Evolutionary conservation across 306 rosid species (phyloP), one percentile per base, ranked within the genome.

Genomic region (Hylodesmum podocarpum): DNA sequence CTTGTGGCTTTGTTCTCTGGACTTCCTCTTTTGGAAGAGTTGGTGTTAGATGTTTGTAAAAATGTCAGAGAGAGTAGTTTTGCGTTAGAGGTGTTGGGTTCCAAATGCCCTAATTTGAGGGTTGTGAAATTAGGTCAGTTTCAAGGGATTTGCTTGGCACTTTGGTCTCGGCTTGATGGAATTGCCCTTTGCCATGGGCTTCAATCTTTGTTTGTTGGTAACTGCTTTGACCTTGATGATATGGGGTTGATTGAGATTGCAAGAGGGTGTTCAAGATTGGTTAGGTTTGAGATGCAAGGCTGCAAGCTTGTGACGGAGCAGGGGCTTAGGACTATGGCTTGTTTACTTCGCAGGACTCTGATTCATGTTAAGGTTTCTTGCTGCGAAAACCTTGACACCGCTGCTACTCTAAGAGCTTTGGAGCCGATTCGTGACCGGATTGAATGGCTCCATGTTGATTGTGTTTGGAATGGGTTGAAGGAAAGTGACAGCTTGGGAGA

Each of bases 191-290:
- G 99, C 53, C 89, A 86, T 0, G 92, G 94, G 50, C 88, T 92
- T 15, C 87, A 83, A 36, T 88, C 97, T 5, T 82, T 95, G 83
- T 85, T 91, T 3, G 75, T 95, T 44, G 83, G 73, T 82, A 88
- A 84, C 63, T 90, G 88, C 18, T 91, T 80, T 4, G 97, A 95
- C 74, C 89, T 95, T 82, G 87, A 86, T 34, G 93, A 95, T 19
- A 95, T 95, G 99, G 90, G 96, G 21, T 79, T 95, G 91, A 95
- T 95, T 21, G 97, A 91, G 86, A 91, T 95, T 39, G 97, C 85
- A 0, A 87, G 96, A 68, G 99, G 99, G 3, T 95, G 97, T 78
- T 83, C 89, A n/a, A 87, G 66, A 67, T 49, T 95, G 68, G 82
- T 71, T 3, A 85, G 77, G 76, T 90, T 94, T 19, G 91, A 94